Evolutionary conservation across 139 green algal species (phyloP).

Genomic region (Asterochloris sp.): DNA sequence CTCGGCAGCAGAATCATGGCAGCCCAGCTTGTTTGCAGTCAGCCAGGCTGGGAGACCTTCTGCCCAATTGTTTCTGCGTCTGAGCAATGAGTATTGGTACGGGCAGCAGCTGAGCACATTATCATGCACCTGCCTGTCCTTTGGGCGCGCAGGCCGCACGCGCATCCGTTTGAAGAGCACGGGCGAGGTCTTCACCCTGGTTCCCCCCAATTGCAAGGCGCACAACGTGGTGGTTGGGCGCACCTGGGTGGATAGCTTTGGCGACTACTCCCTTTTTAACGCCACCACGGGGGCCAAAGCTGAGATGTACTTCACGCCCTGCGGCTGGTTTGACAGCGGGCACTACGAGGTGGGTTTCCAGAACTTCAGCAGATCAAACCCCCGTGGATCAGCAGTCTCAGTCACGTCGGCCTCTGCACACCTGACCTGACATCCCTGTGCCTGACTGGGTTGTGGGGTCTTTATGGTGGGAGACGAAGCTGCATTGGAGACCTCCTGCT

Average conservation of each 20-base stretch:
- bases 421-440: no score
- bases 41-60: no score
- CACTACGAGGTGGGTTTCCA: slow-evolving; percentile 57
- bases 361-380: no score
- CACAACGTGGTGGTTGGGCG: slow-evolving; percentile 92
- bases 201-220: slow-evolving; percentile 76
- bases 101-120: neutral
- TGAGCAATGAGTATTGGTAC: neutral
- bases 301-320: slow-evolving; percentile 83
- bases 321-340: slow-evolving; percentile 88
- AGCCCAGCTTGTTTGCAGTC: no score
- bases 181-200: slow-evolving; percentile 80
- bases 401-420: no score
- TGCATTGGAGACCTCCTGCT: no score
- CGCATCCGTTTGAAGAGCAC: slow-evolving; percentile 76
- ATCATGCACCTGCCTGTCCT: neutral
- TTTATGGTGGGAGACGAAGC: no score
- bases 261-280: slow-evolving; percentile 79
- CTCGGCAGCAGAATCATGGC: no score
- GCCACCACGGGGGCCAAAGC: slow-evolving; percentile 65
- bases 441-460: no score
- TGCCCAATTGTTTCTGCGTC: no score
- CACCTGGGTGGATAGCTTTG: slow-evolving; percentile 92
- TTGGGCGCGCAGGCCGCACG: slow-evolving; percentile 63
- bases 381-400: no score